Evolutionary conservation across 176 grass and related monocot genomes (phyloP), one percentile per base, ranked within the genome.

Genomic region (Otatea glauca): DNA sequence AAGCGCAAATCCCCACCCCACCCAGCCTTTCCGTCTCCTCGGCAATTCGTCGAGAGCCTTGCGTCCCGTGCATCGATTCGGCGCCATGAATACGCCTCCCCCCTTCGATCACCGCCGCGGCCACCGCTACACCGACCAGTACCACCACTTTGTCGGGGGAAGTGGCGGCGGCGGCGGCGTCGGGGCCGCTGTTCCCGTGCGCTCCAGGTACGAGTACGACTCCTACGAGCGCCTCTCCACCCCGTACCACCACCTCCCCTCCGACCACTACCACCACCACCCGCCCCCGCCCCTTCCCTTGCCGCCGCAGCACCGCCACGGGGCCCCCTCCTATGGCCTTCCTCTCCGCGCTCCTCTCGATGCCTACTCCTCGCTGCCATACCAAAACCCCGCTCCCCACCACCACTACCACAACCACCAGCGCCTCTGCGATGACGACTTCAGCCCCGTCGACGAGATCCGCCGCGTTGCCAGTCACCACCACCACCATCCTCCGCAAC

Each of bases 131-230:
- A 29, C 56, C 25, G 72, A 82, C n/a, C 81, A 49, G 38, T 69
- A 70, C 62, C 70, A 72, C 58, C 27, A 50, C 82, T 23, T 75
- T 7, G 32, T 51, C 45, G 70, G 38, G 20, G 87, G 87, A 18
- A 45, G 20, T 4, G 68, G 37, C n/a, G 21, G 34, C 50, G 29
- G 29, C 29, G 29, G 29, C 29, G 84, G 51, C 20, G 74, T 59
- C 47, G 77, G 48, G 9, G 78, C 15, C 34, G 45, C 59, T 34
- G 77, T 60, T 37, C 77, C 80, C 7, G 37, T 74, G 63, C 81
- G 88, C 25, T 74, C 81, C 77, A 93, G 91, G 91, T 93, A 88
- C 27, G 78, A 81, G 50, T 90, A 85, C 50, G 71, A 48, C 49
- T 37, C 78, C 38, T 72, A 75, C 55, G 86, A 88, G 37, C 27